Base-by-base conservation (phyloP, 176 grass and related monocot genomes). In the Triticum dicoccoides region DNA sequence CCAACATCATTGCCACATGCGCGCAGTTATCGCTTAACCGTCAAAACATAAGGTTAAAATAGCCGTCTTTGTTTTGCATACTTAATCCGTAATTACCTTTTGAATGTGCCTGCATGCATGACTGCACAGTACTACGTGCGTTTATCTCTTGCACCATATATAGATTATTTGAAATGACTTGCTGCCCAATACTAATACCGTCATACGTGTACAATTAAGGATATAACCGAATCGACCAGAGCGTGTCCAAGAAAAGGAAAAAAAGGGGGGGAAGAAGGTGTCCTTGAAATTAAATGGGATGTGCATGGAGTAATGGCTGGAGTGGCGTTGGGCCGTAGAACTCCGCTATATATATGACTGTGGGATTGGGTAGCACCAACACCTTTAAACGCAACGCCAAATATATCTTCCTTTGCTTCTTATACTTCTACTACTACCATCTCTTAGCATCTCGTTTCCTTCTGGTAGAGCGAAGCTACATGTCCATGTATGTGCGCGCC, bases 11-110 rank as follows among this genome's bases (percentile, higher is more conserved):
- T 47, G 71, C 27, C 65, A 68, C 30, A 67, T 67, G 65, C 65
- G 15, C 14, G 13, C 65, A 67, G 65, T n/a, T 37, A 75, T 67
- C 52, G 20, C 54, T 52, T 75, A 47, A 14, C 32, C 20, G 20
- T 76, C 21, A 35, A 76, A 51, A 51, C 42, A 85, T 85, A 66
- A 37, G 59, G 58, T 64, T 37, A 74, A 45, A 10, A 75, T 66
- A 66, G 11, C 1, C 18, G 1, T 20, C 17, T 20, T 39, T 5
- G 5, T 21, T 59, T 59, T 8, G 20, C 56, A 20, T 69, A 17
- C 23, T 47, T 74, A 9, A 49, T 25, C 38, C 11, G 6, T 74
- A 13, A 11, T 42, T 20, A 39, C 20, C 34, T 4, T 37, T 10
- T 71, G 35, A 41, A n/a, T 41, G 21, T 38, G 17, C 37, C 2